Conservation (phyloP, 345 rosid genomes). For the Sisymbrium altissimum region DNA sequence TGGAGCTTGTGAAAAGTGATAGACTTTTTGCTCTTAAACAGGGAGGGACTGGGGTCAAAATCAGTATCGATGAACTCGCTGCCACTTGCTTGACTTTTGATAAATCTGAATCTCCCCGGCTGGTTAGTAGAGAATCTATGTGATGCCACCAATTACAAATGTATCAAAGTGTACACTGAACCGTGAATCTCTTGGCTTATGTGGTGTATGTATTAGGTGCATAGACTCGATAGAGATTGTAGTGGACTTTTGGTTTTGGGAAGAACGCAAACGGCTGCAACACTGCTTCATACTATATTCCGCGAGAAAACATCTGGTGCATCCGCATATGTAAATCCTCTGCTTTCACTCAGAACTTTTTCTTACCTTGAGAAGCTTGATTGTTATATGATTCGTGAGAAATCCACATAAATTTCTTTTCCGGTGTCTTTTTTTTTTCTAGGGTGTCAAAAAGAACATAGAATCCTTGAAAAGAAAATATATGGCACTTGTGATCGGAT, state of each 20-base stretch:
- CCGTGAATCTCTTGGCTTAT: not conserved
- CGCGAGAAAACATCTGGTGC: constrained; percentile 83
- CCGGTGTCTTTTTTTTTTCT: not conserved
- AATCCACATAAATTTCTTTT: not conserved
- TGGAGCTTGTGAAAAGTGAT: not conserved
- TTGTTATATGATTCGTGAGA: not conserved
- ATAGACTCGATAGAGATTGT: constrained; percentile 90
- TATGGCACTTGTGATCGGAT: constrained; percentile 86
- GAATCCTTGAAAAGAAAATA: constrained; percentile 63
- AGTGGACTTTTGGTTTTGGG: constrained; percentile 96
- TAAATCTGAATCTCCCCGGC: constrained; percentile 64
- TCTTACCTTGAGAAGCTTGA: constrained; percentile 11
- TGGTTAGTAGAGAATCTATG: constrained; percentile 54
- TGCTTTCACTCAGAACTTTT: not conserved
- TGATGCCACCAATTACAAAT: not conserved
- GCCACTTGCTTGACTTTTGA: constrained; percentile 61
- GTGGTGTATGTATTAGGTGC: constrained; percentile 54
- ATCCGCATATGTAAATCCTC: constrained; percentile 46
- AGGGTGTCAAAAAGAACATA: constrained; percentile 50
- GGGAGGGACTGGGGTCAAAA: constrained; percentile 85
- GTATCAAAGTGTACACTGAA: not conserved
- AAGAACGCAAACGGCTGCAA: constrained; percentile 73
- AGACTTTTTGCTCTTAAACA: constrained; percentile 25
- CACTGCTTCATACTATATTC: constrained; percentile 79
- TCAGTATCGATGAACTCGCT: constrained; percentile 83